Base-by-base conservation (phyloP, 345 rosid genomes). In the Eutrema heterophyllum region DNA sequence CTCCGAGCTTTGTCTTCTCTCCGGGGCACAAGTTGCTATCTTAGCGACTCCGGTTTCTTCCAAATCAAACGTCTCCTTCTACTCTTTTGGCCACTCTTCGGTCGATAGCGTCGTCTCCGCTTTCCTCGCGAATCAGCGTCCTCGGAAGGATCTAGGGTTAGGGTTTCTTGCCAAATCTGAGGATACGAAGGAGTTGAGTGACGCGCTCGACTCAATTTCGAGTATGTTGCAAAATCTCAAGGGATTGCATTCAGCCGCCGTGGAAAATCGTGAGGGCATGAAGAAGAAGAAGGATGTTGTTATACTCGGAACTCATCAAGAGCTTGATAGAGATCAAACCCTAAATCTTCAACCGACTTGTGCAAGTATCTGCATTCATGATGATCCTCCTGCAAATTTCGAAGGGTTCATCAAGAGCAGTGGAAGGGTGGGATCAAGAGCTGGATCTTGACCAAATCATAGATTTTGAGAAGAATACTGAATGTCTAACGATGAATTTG, bases 51-150 rank as follows among this genome's bases (percentile, higher is more conserved):
- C 78, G 2, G 14, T 46, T 1, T 77, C 67, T 49, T 13, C 62
- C 12, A 32, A 63, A 1, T 71, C 80, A 15, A 21, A 40, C 13
- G 64, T 2, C 0, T 66, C 73, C 8, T 66, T 72, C 45, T 60
- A 43, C 73, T 58, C 52, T 3, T 78, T 78, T 5, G 77, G 78
- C 2, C 77, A 78, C 35, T 67, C 78, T 0, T 78, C 78, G 1
- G 78, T 46, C 0, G 75, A 70, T 48, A 3, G 0, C 36, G 75
- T 76, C 7, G 75, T 76, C 9, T 26, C 36, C 12, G 60, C 75
- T 46, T 76, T 76, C 46, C 79, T 76, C 41, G 0, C 32, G 15
- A 16, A 45, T 2, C 10, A 63, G 24, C 50, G 0, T 44, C 79
- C 75, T 59, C 38, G 4, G 15, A 43, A 24, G 0, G 73, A 32